A percentile compares a stretch with the other conserved stretches of the same genome.
Evolutionary conservation across 2,329 filamentous ascomycete genomes (phyloP).

Genomic region (Microdochium bolleyi): DNA sequence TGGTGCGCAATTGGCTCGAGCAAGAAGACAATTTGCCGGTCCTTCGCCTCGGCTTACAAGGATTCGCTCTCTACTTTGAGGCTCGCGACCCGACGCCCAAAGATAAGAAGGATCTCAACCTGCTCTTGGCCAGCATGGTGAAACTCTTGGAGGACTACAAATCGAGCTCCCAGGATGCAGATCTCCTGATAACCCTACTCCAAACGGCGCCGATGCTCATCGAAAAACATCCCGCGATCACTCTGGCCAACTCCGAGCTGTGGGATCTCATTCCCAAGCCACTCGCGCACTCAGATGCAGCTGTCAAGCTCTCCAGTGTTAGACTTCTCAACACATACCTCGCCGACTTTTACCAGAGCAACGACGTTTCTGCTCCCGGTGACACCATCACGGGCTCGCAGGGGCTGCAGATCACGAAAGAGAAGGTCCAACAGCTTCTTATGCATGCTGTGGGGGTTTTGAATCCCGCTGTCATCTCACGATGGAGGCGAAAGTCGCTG

Average conservation of each 20-base stretch:
- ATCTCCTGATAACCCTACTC: slow-evolving; percentile 67
- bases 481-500: slow-evolving; percentile 18
- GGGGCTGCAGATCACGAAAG: slow-evolving; percentile 59
- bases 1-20: slow-evolving; percentile 69
- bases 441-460: slow-evolving; percentile 17
- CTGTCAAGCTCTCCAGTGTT: slow-evolving; percentile 70
- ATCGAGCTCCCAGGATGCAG: slow-evolving; percentile 50
- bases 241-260: slow-evolving; percentile 56
- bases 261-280: slow-evolving; percentile 65
- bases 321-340: slow-evolving; percentile 72
- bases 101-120: slow-evolving; percentile 59
- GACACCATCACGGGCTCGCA: slow-evolving; percentile 52
- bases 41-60: slow-evolving; percentile 66
- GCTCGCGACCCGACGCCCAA: slow-evolving; percentile 48
- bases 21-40: slow-evolving; percentile 67
- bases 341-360: slow-evolving; percentile 64
- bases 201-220: slow-evolving; percentile 61
- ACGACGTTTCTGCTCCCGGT: slow-evolving; percentile 45
- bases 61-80: slow-evolving; percentile 79
- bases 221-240: slow-evolving; percentile 53
- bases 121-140: slow-evolving; percentile 48
- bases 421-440: slow-evolving; percentile 55
- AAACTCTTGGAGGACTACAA: slow-evolving; percentile 47
- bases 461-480: slow-evolving; percentile 27
- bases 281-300: slow-evolving; percentile 62